Evolutionary conservation across 176 grass and related monocot species (phyloP), one percentile per base, ranked within the genome.

Genomic region (Elymus sibiricus): DNA sequence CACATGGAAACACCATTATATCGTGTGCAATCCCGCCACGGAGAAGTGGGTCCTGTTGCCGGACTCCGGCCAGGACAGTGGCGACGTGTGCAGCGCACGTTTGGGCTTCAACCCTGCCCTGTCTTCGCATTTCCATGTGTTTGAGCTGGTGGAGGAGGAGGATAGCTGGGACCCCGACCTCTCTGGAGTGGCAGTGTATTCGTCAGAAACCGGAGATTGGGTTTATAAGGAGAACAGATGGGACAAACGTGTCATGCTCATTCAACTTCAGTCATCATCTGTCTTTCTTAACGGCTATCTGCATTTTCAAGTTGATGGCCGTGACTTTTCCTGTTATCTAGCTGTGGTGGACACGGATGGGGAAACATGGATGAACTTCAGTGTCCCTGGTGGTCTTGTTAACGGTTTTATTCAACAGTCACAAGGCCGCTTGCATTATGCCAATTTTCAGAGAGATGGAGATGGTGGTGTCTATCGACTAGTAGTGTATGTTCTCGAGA

Each of bases 211-310:
- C 5, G 44, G 46, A 4, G 32, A 19, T 9, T 86, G 83, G 83
- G 13, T 7, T 67, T 27, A 31, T 42, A 53, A 7, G 63, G 46
- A 11, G 19, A 12, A 15, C 9, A 32, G 75, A 38, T 86, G 74
- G 74, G 21, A 34, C 11, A 8, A 6, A 13, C 15, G 5, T 47
- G 21, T 17, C 9, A 7, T 0, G 0, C 62, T 56, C 25, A 15
- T 22, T 22, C 19, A 26, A 0, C 17, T 7, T 56, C 53, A 8
- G 53, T 19, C 2, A 8, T 6, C 53, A 7, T 34, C 29, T 32
- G 64, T 79, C 7, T 79, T 86, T 59, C 28, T 79, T 64, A 27
- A 79, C 56, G 46, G 75, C 5, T 17, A 17, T 60, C 28, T 86
- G 16, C 51, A 86, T 70, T 31, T 78, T 62, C 26, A 63, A 10